Conservation (phyloP, 176 grass and related monocot genomes). For the Otatea glauca region DNA sequence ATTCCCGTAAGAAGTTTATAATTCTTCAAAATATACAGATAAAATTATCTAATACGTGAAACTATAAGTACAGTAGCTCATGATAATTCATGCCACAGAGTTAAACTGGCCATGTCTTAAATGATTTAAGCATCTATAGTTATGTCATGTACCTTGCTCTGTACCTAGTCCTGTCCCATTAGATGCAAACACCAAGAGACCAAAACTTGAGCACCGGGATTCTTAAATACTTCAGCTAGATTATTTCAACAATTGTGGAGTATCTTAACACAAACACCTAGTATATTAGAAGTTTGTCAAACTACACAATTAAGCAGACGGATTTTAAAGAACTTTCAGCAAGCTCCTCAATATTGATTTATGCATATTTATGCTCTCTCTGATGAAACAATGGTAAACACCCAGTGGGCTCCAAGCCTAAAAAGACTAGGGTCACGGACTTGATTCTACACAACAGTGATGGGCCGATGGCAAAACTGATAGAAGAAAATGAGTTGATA, state of each 20-base stretch:
- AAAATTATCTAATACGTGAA: not conserved
- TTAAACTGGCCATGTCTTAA: not conserved
- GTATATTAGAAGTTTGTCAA: not conserved
- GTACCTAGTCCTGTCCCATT: not conserved
- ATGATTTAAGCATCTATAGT: conserved; percentile 1
- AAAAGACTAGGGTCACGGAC: not conserved
- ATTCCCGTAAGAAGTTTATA: not conserved
- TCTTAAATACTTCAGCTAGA: not conserved
- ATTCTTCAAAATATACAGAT: not conserved
- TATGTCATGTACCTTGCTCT: not conserved
- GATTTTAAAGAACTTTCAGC: not conserved
- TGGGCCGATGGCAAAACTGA: not conserved
- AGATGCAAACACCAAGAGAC: not conserved
- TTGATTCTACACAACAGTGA: not conserved
- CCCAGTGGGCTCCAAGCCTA: not conserved
- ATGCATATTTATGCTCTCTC: not conserved
- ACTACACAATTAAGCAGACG: not conserved
- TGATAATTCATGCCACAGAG: not conserved
- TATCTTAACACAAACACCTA: conserved; percentile 12
- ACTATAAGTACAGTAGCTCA: not conserved
- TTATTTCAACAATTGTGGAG: not conserved
- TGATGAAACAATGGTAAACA: not conserved
- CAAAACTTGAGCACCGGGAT: not conserved
- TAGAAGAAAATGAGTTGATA: not conserved
- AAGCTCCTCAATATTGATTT: not conserved